Conservation (phyloP, 139 green algal species). For the Yamagishiella unicocca region DNA sequence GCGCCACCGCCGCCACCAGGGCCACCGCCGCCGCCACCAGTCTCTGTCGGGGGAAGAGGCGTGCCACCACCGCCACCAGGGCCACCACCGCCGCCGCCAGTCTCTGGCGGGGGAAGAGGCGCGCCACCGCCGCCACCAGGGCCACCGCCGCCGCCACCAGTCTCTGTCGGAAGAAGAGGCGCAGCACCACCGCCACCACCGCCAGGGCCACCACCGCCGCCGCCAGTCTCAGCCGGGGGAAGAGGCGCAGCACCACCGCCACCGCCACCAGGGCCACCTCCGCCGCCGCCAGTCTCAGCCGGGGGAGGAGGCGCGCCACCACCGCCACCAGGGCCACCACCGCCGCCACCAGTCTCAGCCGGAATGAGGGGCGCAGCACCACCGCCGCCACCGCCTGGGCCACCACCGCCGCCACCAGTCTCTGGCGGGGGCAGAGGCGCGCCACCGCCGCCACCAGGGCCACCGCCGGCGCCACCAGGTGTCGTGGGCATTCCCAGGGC, state of each 20-base stretch:
- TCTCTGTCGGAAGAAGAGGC: background rate
- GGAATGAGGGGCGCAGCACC: background rate
- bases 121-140: no score
- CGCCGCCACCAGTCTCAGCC: background rate
- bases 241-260: background rate
- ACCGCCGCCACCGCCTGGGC: background rate
- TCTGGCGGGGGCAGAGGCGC: background rate
- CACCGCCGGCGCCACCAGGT: background rate
- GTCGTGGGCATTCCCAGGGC: background rate
- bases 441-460: background rate
- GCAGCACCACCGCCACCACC: no score
- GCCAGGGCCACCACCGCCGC: background rate
- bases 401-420: background rate
- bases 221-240: background rate
- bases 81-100: no score
- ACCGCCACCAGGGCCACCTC: background rate
- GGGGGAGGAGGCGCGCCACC: no score
- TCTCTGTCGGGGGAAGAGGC: no score
- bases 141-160: no score
- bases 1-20: slow-evolving; percentile 1
- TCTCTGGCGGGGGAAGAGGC: background rate
- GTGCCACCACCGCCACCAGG: background rate
- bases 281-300: background rate
- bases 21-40: background rate
- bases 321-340: background rate